Conservation (phyloP, 2,329 filamentous ascomycete genomes). For the Aspergillus proliferans region DNA sequence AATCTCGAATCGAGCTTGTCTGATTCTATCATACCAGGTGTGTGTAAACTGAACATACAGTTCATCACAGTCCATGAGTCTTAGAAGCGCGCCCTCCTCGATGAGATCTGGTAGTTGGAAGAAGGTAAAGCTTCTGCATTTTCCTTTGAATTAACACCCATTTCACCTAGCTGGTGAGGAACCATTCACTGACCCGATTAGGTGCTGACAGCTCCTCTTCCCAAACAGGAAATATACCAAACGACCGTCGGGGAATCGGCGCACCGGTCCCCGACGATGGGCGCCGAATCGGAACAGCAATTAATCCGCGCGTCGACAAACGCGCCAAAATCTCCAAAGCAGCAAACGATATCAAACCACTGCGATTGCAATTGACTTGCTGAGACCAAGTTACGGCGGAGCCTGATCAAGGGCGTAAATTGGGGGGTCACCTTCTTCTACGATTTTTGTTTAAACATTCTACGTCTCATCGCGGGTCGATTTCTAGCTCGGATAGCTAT, state of each 20-base stretch:
- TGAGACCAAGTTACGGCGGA: background rate
- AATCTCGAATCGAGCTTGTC: too few species aligned
- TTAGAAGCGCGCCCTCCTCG: too few species aligned
- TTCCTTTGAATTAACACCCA: too few species aligned
- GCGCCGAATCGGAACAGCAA: slow-evolving; percentile 13
- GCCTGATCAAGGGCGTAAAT: background rate
- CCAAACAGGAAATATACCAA: background rate
- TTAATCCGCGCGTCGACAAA: slow-evolving; percentile 7
- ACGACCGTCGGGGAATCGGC: background rate
- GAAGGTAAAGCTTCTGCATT: too few species aligned
- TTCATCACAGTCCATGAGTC: too few species aligned
- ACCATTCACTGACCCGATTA: too few species aligned
- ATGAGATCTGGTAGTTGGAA: too few species aligned
- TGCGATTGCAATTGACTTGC: background rate
- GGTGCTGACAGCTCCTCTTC: too few species aligned
- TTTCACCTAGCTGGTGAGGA: too few species aligned
- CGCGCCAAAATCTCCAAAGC: slow-evolving; percentile 11
- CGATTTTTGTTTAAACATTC: slow-evolving; percentile 5
- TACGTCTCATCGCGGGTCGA: background rate
- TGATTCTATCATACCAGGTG: too few species aligned
- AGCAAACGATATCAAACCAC: background rate
- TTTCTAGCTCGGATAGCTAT: slow-evolving; percentile 5
- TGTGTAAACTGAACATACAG: too few species aligned
- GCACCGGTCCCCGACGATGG: background rate
- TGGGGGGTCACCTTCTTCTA: background rate